These are phyloP conservation scores for Viola pubescens DNA, from an alignment of 441 rosid genomes.

Conservation along the genomic window DNA sequence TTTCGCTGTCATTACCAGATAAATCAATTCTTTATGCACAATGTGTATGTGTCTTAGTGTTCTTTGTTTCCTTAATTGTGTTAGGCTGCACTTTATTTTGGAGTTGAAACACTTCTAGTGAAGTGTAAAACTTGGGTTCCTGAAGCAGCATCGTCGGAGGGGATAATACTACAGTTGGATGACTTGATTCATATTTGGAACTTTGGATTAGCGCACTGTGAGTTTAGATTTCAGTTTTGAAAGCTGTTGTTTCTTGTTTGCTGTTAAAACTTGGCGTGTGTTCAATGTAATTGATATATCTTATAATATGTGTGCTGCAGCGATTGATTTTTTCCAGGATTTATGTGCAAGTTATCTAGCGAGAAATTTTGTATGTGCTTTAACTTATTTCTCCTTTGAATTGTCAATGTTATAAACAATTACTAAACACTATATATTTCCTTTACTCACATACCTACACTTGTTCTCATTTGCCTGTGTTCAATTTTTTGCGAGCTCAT, in stretches of 20 bases:
- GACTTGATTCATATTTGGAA: slow-evolving; percentile 69
- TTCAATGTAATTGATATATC: slow-evolving; percentile 23
- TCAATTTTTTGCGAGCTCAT: too few species aligned
- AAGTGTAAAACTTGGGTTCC: slow-evolving; percentile 55
- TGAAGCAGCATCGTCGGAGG: slow-evolving; percentile 28
- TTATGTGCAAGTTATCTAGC: slow-evolving; percentile 61
- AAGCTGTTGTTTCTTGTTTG: slow-evolving; percentile 8
- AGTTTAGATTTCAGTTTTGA: slow-evolving; percentile 19
- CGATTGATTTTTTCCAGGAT: slow-evolving; percentile 46
- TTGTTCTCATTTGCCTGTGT: too few species aligned
- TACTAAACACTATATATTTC: too few species aligned
- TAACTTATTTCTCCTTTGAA: background rate
- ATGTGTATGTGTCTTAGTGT: too few species aligned
- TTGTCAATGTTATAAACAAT: too few species aligned
- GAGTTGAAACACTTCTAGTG: slow-evolving; percentile 51
- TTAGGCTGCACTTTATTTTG: slow-evolving; percentile 78
- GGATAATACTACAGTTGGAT: slow-evolving; percentile 34
- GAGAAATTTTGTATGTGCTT: slow-evolving; percentile 62
- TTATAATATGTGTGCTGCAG: slow-evolving; percentile 40
- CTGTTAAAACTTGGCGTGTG: slow-evolving; percentile 6
- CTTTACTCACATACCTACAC: too few species aligned
- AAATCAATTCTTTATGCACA: too few species aligned
- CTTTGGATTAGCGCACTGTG: slow-evolving; percentile 60
- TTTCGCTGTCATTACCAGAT: too few species aligned
- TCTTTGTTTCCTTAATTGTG: background rate